Conservation (phyloP, 345 rosid species). For the Linum lewisii region DNA sequence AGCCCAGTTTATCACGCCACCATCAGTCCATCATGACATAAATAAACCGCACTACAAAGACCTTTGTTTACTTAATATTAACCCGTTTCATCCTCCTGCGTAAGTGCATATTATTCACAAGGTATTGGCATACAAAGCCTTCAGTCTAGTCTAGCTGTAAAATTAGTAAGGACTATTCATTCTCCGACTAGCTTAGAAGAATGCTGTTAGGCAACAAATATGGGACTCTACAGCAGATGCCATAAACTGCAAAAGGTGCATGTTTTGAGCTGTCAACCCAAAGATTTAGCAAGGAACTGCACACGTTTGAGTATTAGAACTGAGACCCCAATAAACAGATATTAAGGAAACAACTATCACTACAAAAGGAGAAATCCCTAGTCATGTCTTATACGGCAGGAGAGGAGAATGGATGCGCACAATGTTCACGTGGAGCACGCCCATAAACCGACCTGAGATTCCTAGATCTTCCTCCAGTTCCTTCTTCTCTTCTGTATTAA, state of each 20-base stretch:
- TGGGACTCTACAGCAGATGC: neutral
- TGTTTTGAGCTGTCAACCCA: neutral
- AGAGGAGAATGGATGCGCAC: neutral
- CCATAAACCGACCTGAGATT: constrained; percentile 41
- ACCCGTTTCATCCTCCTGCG: neutral
- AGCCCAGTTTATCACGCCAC: neutral
- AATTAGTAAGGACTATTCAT: neutral
- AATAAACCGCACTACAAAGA: too few species aligned
- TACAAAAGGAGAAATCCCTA: neutral
- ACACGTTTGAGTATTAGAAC: neutral
- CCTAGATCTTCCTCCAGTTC: constrained; percentile 55
- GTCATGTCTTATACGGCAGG: neutral
- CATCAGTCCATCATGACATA: neutral
- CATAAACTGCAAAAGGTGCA: neutral
- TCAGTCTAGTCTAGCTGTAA: neutral
- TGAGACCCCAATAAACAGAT: neutral
- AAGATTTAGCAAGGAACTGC: neutral
- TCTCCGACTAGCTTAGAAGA: neutral
- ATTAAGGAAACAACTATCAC: neutral
- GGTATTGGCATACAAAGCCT: neutral
- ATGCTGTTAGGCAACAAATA: neutral
- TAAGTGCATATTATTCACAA: neutral
- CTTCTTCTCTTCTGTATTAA: constrained; percentile 56
- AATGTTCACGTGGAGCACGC: constrained; percentile 4
- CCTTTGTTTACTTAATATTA: neutral